Percentiles rank a stretch among this genome's conserved stretches.
Evolutionary conservation across 2,329 filamentous ascomycete species (phyloP).

Genomic region (Cladosporium colombiae): DNA sequence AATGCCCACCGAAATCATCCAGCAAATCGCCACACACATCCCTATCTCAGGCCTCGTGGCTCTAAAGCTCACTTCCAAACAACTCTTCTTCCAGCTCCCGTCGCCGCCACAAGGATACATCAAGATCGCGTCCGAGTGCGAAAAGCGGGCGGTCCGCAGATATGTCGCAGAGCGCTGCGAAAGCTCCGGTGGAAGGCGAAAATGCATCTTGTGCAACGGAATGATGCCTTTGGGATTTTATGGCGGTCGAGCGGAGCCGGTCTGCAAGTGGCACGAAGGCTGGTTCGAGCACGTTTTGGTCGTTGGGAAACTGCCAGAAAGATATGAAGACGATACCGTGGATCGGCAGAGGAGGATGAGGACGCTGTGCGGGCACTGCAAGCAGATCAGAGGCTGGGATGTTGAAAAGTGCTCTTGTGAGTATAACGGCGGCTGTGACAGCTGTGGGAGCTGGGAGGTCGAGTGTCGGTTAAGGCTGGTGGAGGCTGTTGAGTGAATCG

Average conservation of each 20-base stretch:
- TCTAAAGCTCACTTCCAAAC: slow-evolving; percentile 40
- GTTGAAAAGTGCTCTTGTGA: slow-evolving; percentile 16
- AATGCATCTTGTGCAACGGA: slow-evolving; percentile 30
- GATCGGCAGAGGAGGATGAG: slow-evolving; percentile 1
- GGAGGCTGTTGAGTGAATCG: neutral
- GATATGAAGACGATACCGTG: neutral
- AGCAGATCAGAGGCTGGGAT: slow-evolving; percentile 16
- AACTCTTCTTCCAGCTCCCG: slow-evolving; percentile 32
- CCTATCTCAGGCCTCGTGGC: slow-evolving; percentile 40
- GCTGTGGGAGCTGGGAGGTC: slow-evolving; percentile 18
- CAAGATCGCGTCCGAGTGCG: slow-evolving; percentile 28
- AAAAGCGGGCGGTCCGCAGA: slow-evolving; percentile 28
- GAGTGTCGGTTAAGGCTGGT: slow-evolving; percentile 14
- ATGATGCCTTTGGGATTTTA: slow-evolving; percentile 22
- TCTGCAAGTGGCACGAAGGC: slow-evolving; percentile 29
- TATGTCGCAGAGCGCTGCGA: slow-evolving; percentile 29
- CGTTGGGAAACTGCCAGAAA: neutral
- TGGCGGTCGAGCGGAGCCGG: slow-evolving; percentile 22
- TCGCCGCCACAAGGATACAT: slow-evolving; percentile 24
- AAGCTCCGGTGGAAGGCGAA: slow-evolving; percentile 24
- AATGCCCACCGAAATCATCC: slow-evolving; percentile 42
- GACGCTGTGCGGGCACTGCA: slow-evolving; percentile 16
- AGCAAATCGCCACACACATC: slow-evolving; percentile 38
- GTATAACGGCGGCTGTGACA: slow-evolving; percentile 1
- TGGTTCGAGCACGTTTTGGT: slow-evolving; percentile 23